phyloP scores from a whole-genome alignment of 2,329 filamentous ascomycete genomes.

The Ophiosphaerella herpotricha region DNA sequence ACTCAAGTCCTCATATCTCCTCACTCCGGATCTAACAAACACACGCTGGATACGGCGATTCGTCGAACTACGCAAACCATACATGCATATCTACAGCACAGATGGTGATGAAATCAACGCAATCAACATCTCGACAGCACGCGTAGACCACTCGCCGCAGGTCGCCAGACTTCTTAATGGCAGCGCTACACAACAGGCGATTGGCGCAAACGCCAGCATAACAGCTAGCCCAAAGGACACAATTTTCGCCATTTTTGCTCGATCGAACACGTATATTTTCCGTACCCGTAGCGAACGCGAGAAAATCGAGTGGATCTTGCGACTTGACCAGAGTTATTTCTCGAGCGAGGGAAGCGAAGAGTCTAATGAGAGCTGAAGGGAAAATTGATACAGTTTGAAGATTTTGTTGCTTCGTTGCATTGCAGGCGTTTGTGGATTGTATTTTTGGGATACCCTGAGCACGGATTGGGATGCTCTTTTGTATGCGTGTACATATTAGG shows the following conservation, averaged over 20 bases:
- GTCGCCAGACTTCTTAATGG: constrained; percentile 72
- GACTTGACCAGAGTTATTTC: constrained; percentile 83
- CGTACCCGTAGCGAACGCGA: constrained; percentile 85
- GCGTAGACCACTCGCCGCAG: constrained; percentile 91
- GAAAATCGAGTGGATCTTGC: constrained; percentile 96
- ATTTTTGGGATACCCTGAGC: too few relatives aligned
- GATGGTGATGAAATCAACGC: constrained; percentile 90
- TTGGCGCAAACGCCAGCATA: constrained; percentile 4
- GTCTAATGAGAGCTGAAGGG: not conserved
- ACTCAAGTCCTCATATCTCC: constrained; percentile 84
- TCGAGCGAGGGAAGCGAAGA: constrained; percentile 28
- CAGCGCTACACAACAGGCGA: constrained; percentile 1
- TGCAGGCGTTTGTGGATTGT: too few relatives aligned
- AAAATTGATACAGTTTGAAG: too few relatives aligned
- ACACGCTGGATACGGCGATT: constrained; percentile 90
- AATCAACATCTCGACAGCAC: constrained; percentile 83
- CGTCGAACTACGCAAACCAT: constrained; percentile 87
- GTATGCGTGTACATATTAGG: too few relatives aligned
- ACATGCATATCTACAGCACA: constrained; percentile 85
- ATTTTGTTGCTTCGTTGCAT: too few relatives aligned
- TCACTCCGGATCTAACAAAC: constrained; percentile 80
- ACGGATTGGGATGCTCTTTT: too few relatives aligned
- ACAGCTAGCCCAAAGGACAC: constrained; percentile 54
- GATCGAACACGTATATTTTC: constrained; percentile 94
- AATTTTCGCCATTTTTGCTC: constrained; percentile 93